Base-by-base conservation (phyloP, 257 asterid species). In the Nicotiana undulata region DNA sequence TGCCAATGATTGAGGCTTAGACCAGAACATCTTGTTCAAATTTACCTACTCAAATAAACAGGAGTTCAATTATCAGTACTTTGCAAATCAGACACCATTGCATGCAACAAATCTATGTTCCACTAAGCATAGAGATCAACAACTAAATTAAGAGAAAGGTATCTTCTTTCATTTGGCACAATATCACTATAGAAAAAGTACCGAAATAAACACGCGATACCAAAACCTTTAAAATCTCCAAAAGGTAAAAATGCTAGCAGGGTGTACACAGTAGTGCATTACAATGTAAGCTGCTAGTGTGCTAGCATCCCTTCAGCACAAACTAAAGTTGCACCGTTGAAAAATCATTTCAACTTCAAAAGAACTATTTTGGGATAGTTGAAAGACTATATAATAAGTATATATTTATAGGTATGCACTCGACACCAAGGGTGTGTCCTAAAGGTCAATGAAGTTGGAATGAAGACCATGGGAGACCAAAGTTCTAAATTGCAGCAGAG, bases 11-110 rank as follows among this genome's bases (percentile, higher is more conserved):
- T 87, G 81, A 70, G 99, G 99, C 85, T 93, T 94, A 56, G 96
- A 88, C 96, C 97, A 92, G 85, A 93, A 92, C 97, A 95, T 88
- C 91, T 91, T 92, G 84, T 93, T 90, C 86, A 90, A 86, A 82
- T 89, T 94, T 85, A 88, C 98, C 98, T 93, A 76, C 81, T 31
- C 26, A 68, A 80, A 64, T 16, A 34, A 34, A 63, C n/a, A 40
- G 31, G 15, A 79, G 9, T 9, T 6, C 59, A 44, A 53, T 37
- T 49, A 70, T 56, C 37, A 70, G 59, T 18, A n/a, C 1, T 63
- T 53, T 59, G 28, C 77, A 83, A 53, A 64, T 53, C 81, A 20
- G 24, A 63, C 44, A 24, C 51, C 6, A 40, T 20, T 5, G 20
- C 76, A 40, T 68, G 56, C 58, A 70, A 40, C 77, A 70, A 40